Conservation (phyloP, 352 stramenopile species). For the Peronospora farinosa region DNA sequence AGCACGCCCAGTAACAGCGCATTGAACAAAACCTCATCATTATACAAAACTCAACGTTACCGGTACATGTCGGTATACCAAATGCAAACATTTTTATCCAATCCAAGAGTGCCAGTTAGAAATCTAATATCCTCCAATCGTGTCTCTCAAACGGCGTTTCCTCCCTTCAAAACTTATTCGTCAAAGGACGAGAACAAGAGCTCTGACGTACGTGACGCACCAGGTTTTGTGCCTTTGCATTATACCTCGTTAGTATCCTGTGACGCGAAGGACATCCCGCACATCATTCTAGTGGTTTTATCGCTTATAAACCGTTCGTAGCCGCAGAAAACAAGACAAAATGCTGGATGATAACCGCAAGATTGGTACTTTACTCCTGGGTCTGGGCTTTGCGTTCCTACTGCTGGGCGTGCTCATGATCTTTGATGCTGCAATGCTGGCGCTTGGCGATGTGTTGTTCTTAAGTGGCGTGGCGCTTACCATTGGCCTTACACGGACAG, state of each 20-base stretch:
- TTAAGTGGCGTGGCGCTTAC: slow-evolving; percentile 90
- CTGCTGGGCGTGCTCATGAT: slow-evolving; percentile 92
- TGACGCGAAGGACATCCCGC: neutral
- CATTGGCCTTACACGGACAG: slow-evolving; percentile 88
- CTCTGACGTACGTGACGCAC: slow-evolving; percentile 10
- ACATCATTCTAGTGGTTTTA: neutral
- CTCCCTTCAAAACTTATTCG: slow-evolving; percentile 14
- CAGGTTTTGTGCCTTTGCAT: neutral
- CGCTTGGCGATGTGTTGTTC: slow-evolving; percentile 92
- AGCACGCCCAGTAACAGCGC: slow-evolving; percentile 27
- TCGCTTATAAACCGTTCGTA: neutral
- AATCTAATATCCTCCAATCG: slow-evolving; percentile 28
- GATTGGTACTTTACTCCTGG: slow-evolving; percentile 91
- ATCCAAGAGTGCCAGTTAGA: neutral
- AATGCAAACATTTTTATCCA: slow-evolving; percentile 10
- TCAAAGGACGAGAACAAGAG: neutral
- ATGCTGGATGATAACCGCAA: slow-evolving; percentile 93
- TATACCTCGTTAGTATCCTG: neutral
- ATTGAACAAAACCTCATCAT: slow-evolving; percentile 22
- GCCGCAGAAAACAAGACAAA: slow-evolving; percentile 2
- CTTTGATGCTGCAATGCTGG: slow-evolving; percentile 91
- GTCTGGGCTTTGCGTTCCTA: slow-evolving; percentile 88
- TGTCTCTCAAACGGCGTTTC: slow-evolving; percentile 15
- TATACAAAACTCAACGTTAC: slow-evolving; percentile 7
- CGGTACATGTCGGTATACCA: neutral